phyloP scores from a whole-genome alignment of 352 stramenopile species.

The Phytophthora pini region DNA sequence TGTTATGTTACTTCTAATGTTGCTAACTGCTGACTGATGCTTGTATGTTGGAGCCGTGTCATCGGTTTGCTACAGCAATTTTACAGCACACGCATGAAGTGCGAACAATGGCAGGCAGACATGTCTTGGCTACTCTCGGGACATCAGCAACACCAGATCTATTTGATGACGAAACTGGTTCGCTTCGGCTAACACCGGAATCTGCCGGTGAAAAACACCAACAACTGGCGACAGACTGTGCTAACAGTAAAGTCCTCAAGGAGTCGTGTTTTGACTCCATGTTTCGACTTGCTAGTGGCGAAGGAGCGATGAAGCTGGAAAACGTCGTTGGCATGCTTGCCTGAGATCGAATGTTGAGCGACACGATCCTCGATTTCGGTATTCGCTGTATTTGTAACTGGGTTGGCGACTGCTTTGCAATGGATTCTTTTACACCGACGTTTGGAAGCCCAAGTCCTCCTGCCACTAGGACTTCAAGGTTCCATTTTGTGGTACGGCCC shows the following conservation, averaged over 20 bases:
- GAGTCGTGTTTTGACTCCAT: background rate
- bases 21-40: background rate
- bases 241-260: background rate
- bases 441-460: too few species aligned
- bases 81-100: slow-evolving; percentile 7
- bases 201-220: background rate
- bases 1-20: background rate
- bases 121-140: slow-evolving; percentile 2
- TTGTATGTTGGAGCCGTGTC: slow-evolving; percentile 1
- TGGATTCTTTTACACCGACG: too few species aligned
- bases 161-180: slow-evolving; percentile 6
- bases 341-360: slow-evolving; percentile 4
- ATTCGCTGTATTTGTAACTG: slow-evolving; percentile 8
- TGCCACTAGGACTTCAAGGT: too few species aligned
- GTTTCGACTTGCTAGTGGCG: background rate
- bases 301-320: background rate
- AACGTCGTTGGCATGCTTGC: background rate
- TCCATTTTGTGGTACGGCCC: too few species aligned
- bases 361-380: slow-evolving; percentile 5
- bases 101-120: background rate
- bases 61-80: slow-evolving; percentile 2
- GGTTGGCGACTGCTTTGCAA: background rate
- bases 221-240: background rate
- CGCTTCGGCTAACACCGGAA: background rate
- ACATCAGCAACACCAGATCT: slow-evolving; percentile 5